phyloP scores from a whole-genome alignment of 2,329 filamentous ascomycete species.

The Chrysoporthe cubensis region DNA sequence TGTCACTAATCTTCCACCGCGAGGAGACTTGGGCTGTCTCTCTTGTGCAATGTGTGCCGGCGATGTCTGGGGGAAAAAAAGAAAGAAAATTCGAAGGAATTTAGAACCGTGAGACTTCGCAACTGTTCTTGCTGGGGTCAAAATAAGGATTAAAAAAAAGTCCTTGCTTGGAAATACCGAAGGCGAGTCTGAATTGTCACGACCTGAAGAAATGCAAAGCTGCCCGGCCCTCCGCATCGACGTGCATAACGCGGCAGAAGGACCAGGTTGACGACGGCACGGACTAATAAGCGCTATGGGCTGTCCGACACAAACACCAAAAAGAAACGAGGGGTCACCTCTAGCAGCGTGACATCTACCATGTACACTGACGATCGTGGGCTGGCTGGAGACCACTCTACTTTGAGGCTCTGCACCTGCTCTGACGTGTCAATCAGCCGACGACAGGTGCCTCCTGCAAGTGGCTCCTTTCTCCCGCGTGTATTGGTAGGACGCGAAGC shows the following conservation, averaged over 20 bases:
- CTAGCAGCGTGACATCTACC: slow-evolving; percentile 11
- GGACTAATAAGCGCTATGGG: slow-evolving; percentile 12
- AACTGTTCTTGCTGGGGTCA: too few relatives aligned
- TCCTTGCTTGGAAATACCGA: not conserved
- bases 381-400: slow-evolving; percentile 16
- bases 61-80: not conserved
- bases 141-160: not conserved
- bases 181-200: not conserved
- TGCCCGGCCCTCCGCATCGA: slow-evolving; percentile 13
- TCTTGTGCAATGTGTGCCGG: not conserved
- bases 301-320: slow-evolving; percentile 13
- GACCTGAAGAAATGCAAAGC: slow-evolving; percentile 11
- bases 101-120: not conserved
- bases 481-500: slow-evolving; percentile 7
- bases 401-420: slow-evolving; percentile 27
- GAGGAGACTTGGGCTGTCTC: not conserved
- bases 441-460: slow-evolving; percentile 25
- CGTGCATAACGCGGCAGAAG: slow-evolving; percentile 11
- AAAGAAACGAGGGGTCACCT: slow-evolving; percentile 21
- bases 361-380: slow-evolving; percentile 13
- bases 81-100: not conserved
- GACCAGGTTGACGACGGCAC: slow-evolving; percentile 2
- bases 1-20: not conserved
- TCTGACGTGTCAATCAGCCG: slow-evolving; percentile 30
- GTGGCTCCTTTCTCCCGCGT: slow-evolving; percentile 6